Evolutionary conservation across 495 filamentous ascomycete species (phyloP), one percentile per base, ranked within the genome.

Genomic region (Trichocladium antarcticum): DNA sequence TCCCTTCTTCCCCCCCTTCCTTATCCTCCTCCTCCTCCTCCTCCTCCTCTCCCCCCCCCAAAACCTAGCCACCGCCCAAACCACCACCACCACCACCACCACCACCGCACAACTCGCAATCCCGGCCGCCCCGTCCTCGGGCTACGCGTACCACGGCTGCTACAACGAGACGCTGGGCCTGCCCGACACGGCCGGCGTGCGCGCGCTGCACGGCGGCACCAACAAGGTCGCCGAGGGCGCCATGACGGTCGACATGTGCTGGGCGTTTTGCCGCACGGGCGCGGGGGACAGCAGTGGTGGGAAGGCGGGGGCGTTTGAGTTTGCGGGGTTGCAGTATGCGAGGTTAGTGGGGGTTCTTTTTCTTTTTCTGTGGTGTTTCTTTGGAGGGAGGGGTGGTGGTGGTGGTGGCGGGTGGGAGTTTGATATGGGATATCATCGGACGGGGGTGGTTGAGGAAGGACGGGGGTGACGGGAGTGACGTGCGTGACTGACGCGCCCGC

Each of bases 281-380:
- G 45, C 35, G 15, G 50, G 22, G 1, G 21, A 35, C 1, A 20
- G 37, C 12, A 19, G 12, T 1, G 39, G 47, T 0, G 47, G 47
- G 15, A 20, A 10, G 39, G 9, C 14, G 8, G 47, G 31, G 8
- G 37, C 44, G 8, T 70, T 67, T 49, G 50, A 45, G 28, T 72
- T 57, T 56, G 72, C 71, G 2, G 74, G 71, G 20, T 44, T 77
- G 45, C 72, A 77, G 61, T 72, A 64, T 59, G 51, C 70, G 16
- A 63, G 59, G 70, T 71, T 19, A n/a, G 68, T 57, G 15, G 11
- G 11, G 16, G 24, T 38, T 19, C n/a, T 51, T 28, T 20, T 31
- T 47, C 32, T 28, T 47, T 42, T 19, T 44, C 20, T 42, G 41
- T 31, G 28, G 16, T 32, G n/a, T 38, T 28, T 36, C 32, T 34